Base-by-base conservation (phyloP, 768 basidiomycete species). In the Boletus subparvulus region DNA sequence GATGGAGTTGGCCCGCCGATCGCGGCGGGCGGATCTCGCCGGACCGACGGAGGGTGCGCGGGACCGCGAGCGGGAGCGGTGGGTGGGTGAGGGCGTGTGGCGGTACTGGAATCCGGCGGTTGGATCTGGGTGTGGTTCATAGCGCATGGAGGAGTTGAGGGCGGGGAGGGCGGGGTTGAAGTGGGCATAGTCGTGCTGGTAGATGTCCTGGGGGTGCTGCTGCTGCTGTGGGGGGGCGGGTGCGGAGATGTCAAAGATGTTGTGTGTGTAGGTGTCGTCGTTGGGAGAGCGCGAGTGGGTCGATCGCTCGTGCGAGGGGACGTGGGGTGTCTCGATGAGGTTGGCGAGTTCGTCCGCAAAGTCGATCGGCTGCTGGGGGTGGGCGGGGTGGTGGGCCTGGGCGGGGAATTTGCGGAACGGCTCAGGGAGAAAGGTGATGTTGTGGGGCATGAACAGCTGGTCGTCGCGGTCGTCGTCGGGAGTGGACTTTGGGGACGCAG, bases 331-430 rank as follows among this genome's bases (percentile, higher is more conserved):
- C 53, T 71, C 77, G 70, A 87, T 84, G 58, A 88, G 78, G 11
- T 71, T 78, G 1, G 82, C 86, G 35, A 90, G 80, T 60, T 90
- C 90, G 70, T 90, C 87, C 40, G 76, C 73, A 61, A 89, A 83
- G 70, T 90, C 86, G 69, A 82, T 78, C 61, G 44, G 58, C 0
- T 51, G 63, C 10, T 26, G 54, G 39, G 42, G 58, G 42, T 63
- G 65, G 1, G 64, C 32, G 1, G 30, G 48, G 3, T 55, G 65
- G 12, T 63, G 68, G 5, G 58, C 47, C 33, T 63, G 62, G 0
- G 60, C 45, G 33, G 77, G 74, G 66, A 83, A 81, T 67, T 82
- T 82, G 64, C 83, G 78, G 66, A 83, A 82, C 0, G 82, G 58
- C 42, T 85, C 84, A 0, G 80, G 78, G 33, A 86, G 68, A 61